Conservation (phyloP, 108 stramenopile genomes). For the Aurantiochytrium sp. region DNA sequence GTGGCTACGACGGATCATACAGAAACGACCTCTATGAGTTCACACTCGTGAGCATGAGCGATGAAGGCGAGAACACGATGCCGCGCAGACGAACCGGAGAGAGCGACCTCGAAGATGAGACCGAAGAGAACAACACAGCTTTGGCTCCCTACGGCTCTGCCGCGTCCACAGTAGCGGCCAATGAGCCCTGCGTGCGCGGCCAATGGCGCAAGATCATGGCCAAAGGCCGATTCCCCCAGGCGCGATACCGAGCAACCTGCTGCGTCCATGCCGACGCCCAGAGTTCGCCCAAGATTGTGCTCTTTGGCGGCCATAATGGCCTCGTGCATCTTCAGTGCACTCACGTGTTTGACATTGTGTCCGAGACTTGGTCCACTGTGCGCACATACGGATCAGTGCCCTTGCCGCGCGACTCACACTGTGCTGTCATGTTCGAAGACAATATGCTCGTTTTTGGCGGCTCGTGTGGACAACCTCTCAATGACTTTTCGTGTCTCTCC, state of each 20-base stretch:
- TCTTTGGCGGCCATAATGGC: slow-evolving; percentile 30
- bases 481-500: not conserved
- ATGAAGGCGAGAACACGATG: not conserved
- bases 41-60: slow-evolving; percentile 56
- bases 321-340: slow-evolving; percentile 22
- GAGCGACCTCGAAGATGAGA: not conserved
- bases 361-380: slow-evolving; percentile 11
- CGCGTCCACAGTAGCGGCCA: slow-evolving; percentile 42
- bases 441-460: slow-evolving; percentile 1
- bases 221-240: slow-evolving; percentile 73
- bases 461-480: not conserved
- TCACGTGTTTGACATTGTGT: slow-evolving; percentile 24
- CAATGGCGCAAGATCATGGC: slow-evolving; percentile 43
- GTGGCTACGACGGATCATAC: slow-evolving; percentile 86
- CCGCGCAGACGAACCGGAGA: not conserved
- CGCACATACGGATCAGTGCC: not conserved
- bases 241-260: slow-evolving; percentile 87
- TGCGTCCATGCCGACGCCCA: slow-evolving; percentile 10
- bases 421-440: not conserved
- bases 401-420: not conserved
- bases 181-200: not conserved
- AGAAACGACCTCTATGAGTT: slow-evolving; percentile 79
- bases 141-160: too few species aligned
- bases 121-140: too few species aligned
- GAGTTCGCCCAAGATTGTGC: slow-evolving; percentile 5